Evolutionary conservation across 208 protist genomes (phyloP).

Genomic region (Acanthamoeba lenticulata): DNA sequence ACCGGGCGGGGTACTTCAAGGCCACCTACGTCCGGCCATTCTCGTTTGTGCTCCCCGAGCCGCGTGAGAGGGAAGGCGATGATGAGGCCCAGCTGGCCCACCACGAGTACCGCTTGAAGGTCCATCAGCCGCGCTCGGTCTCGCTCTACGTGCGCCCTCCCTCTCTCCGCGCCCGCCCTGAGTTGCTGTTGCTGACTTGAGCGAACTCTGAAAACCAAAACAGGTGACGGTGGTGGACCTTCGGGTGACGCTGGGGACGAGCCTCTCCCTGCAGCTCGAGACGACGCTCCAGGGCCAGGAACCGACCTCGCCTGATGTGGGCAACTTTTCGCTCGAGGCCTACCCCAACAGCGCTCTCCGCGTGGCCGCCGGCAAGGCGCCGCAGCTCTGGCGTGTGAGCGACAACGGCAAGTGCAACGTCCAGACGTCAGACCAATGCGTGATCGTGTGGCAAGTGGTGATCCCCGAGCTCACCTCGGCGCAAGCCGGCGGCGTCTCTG

Average conservation of each 20-base stretch:
- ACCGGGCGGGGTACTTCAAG: background rate
- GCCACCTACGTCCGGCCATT: background rate
- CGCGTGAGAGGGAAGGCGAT: too few relatives aligned
- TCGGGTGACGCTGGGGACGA: background rate
- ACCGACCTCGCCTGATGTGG: background rate
- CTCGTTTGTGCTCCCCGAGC: background rate
- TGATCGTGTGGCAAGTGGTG: background rate
- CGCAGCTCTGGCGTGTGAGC: background rate
- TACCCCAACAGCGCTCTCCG: background rate
- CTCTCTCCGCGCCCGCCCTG: too few relatives aligned
- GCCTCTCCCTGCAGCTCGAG: background rate
- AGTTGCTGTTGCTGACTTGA: background rate
- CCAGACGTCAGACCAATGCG: background rate
- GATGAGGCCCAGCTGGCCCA: too few relatives aligned
- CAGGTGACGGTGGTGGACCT: background rate
- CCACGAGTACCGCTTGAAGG: too few relatives aligned
- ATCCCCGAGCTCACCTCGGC: background rate
- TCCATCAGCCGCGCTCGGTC: too few relatives aligned
- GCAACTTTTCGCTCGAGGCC: background rate
- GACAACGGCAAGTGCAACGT: constrained; percentile 9
- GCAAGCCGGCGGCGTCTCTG: background rate
- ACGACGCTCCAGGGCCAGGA: background rate
- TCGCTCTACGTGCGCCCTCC: too few relatives aligned
- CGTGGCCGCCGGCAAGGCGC: background rate
- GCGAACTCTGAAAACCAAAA: too few relatives aligned